Evolutionary conservation across 2,329 filamentous ascomycete genomes (phyloP), one percentile per base, ranked within the genome.

Genomic region (Harringtonia aguacate): DNA sequence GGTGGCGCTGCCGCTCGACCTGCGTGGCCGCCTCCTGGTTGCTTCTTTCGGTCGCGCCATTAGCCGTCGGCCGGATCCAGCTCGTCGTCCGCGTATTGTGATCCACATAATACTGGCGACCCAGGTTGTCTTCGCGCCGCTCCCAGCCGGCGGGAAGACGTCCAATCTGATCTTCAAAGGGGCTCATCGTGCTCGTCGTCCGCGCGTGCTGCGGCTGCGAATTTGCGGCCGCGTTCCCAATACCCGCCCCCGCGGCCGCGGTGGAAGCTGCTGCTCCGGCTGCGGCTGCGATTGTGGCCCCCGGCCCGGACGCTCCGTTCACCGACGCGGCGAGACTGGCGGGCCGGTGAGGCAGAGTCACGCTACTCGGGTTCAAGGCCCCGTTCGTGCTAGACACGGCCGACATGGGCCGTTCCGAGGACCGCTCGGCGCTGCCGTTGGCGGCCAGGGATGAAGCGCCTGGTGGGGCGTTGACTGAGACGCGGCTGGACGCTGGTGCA

Each of bases 31-130:
- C 86, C 59, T 95, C 89, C 61, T 90, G 76, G 53, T 88, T 84
- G 51, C 72, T 82, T 48, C 88, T 78, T 54, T 85, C 79, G 49
- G 89, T 79, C 37, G 84, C 80, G 48, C 82, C 89, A 56, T 82
- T 84, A 48, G 81, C 81, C 33, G 86, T 84, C 8, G 92, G 92
- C 47, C 92, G 75, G 54, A 86, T 90, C 92, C 92, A 98, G 54
- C 90, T 97, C 1, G 92, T 98, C 44, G 92, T 90, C 55, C 92
- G 76, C 8, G 89, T 95, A 62, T 97, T 97, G 62, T 97, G 92
- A 58, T 98, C 92, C 42, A 98, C 92, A 60, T 97, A 98, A 61
- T 98, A 98, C 20, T 90, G 97, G 56, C 92, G 78, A 42, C 92
- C 90, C 36, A 97, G 65, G 54, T 95, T 92, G 61, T 98, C 92